Base-by-base conservation (phyloP, 148 eudicot species). In the Silene conica region DNA sequence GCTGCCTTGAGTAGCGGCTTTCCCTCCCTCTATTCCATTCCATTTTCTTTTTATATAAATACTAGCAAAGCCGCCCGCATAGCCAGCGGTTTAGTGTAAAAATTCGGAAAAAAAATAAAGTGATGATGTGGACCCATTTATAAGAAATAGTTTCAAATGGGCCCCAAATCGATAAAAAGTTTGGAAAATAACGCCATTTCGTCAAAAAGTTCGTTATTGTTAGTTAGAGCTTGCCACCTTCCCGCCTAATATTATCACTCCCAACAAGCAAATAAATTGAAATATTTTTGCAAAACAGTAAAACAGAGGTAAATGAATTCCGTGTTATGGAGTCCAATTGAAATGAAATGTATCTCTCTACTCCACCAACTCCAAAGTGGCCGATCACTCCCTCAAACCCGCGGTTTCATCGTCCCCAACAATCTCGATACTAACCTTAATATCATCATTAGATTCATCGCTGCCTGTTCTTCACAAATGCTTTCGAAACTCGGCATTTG, bases 361-460 rank as follows among this genome's bases (percentile, higher is more conserved):
- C 90, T 90, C 70, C 88, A 82, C 12, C 85, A 79, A 65, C 79
- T 38, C 19, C 82, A 70, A 69, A 76, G 75, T 75, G 69, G 73
- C 66, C 25, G 74, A 52, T 66, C 87, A 22, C 86, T 90, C 66
- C 90, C 87, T 71, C 96, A 86, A 84, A 80, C 87, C 75, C 98
- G 90, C 23, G 92, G 89, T 22, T 87, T 86, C 80, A 86, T 92
- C 68, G 79, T 90, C 50, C 83, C 81, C 38, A 81, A 80, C 72
- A 74, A 79, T 31, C 82, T 92, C 68, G 73, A 85, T 13, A 68
- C 77, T 59, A 90, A 92, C 73, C 74, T 79, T 64, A 83, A 81
- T 67, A 85, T 92, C 67, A 43, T 86, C 81, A 83, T 92, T 38
- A 89, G 85, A 57, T 83, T 92, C 78, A 87, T 92, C 66, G 57